Evolutionary conservation across 1,284 basidiomycete genomes (phyloP).

Genomic region (Cutaneotrichosporon arboriforme): DNA sequence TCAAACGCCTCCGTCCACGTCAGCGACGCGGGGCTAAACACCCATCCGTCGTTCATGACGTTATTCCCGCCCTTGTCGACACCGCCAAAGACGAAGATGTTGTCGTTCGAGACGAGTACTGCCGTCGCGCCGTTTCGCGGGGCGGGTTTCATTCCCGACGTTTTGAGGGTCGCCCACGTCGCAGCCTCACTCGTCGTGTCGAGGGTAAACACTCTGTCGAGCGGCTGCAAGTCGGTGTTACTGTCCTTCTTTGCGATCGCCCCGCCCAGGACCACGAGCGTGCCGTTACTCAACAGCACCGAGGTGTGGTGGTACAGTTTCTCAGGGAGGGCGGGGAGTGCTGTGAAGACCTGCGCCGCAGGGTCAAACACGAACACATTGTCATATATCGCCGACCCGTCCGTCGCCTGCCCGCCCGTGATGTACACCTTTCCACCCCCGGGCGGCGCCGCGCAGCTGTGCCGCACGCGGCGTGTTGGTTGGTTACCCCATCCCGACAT

Average conservation of each 20-base stretch:
- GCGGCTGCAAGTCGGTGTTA: constrained; percentile 24
- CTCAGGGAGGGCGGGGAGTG: constrained; percentile 59
- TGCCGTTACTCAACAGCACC: constrained; percentile 61
- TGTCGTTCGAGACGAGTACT: constrained; percentile 52
- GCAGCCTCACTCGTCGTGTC: constrained; percentile 55
- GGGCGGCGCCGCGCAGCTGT: constrained; percentile 55
- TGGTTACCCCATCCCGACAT: constrained; percentile 58
- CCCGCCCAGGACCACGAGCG: constrained; percentile 70
- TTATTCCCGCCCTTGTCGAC: constrained; percentile 57
- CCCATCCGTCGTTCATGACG: constrained; percentile 66
- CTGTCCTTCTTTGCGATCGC: constrained; percentile 52
- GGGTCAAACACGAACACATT: constrained; percentile 64
- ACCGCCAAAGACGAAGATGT: constrained; percentile 70
- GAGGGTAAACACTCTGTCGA: constrained; percentile 59
- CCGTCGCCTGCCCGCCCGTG: constrained; percentile 68
- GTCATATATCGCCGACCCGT: constrained; percentile 62
- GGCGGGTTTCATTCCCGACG: constrained; percentile 50
- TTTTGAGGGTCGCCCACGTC: constrained; percentile 54
- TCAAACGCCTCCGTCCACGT: constrained; percentile 27
- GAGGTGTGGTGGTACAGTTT: constrained; percentile 67
- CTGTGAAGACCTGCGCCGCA: constrained; percentile 51
- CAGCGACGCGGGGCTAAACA: constrained; percentile 59
- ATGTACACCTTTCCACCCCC: constrained; percentile 56
- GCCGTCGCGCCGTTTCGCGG: constrained; percentile 66
- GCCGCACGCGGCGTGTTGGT: constrained; percentile 66